Conservation (phyloP, 331 rosid species). For the Pyrus hybrid region DNA sequence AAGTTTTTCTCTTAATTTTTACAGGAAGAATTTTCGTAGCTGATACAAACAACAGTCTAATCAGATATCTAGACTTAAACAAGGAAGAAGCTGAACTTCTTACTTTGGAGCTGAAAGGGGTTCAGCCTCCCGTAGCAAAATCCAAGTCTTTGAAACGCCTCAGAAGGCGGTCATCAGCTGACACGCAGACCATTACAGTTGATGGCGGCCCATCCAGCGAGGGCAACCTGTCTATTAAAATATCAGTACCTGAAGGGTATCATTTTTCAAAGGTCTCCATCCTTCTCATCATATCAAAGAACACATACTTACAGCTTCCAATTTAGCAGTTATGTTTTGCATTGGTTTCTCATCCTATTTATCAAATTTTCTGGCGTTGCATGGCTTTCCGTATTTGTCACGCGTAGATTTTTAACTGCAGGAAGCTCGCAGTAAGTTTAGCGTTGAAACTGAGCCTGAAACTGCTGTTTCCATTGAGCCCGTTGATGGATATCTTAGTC, state of each 20-base stretch:
- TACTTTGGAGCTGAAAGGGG: constrained; percentile 78
- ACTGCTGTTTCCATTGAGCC: constrained; percentile 57
- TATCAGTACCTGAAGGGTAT: constrained; percentile 69
- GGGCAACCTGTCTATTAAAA: constrained; percentile 59
- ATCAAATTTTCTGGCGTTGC: not conserved
- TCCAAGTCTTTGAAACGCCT: constrained; percentile 60
- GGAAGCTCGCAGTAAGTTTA: constrained; percentile 94
- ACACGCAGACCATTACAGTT: constrained; percentile 48
- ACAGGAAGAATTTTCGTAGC: constrained; percentile 86
- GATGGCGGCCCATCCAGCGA: constrained; percentile 62
- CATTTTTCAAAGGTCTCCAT: constrained; percentile 85
- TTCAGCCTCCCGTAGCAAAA: constrained; percentile 71
- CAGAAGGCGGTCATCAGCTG: constrained; percentile 64
- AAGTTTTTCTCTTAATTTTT: constrained; percentile 1
- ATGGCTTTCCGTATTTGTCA: not conserved
- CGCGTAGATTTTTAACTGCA: constrained; percentile 25
- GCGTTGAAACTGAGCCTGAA: constrained; percentile 72
- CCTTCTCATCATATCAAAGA: constrained; percentile 1
- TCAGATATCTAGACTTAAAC: constrained; percentile 72
- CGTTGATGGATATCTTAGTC: constrained; percentile 64
- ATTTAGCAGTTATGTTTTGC: not conserved
- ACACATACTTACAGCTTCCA: not conserved
- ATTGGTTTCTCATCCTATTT: not conserved
- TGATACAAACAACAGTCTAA: constrained; percentile 85
- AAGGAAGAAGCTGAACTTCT: constrained; percentile 37